Evolutionary conservation across 176 grass and related monocot genomes (phyloP).

Genomic region (Ampelocalamus luodianensis): DNA sequence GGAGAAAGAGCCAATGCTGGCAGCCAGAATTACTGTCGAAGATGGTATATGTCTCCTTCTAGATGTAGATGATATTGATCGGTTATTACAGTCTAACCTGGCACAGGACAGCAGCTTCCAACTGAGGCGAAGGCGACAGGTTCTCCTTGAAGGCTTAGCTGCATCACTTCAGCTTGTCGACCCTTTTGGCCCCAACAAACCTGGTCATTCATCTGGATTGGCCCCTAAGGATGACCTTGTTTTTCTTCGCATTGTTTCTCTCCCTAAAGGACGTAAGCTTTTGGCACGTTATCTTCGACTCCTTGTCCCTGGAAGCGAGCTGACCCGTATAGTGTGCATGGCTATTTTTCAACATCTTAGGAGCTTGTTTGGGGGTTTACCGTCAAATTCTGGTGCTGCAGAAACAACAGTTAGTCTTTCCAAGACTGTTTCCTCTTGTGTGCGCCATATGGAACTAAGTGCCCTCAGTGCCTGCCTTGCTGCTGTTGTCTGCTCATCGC

Average conservation of each 20-base stretch:
- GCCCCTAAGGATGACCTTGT: slow-evolving; percentile 77
- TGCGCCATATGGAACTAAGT: slow-evolving; percentile 81
- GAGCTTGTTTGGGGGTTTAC: slow-evolving; percentile 82
- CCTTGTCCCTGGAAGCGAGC: slow-evolving; percentile 80
- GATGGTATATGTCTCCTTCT: slow-evolving; percentile 81
- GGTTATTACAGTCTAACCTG: slow-evolving; percentile 71
- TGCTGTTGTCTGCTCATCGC: slow-evolving; percentile 82
- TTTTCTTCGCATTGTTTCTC: slow-evolving; percentile 84
- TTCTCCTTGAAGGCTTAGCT: slow-evolving; percentile 91
- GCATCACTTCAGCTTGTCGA: slow-evolving; percentile 93
- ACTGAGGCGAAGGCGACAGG: slow-evolving; percentile 68
- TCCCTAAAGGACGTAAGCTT: slow-evolving; percentile 87
- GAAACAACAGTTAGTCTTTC: slow-evolving; percentile 69
- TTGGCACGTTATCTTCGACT: slow-evolving; percentile 77
- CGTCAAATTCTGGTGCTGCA: slow-evolving; percentile 63
- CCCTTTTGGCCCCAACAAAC: slow-evolving; percentile 80
- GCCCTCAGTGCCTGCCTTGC: slow-evolving; percentile 91
- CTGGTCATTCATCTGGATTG: slow-evolving; percentile 67
- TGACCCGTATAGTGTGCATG: slow-evolving; percentile 88
- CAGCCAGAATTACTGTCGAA: slow-evolving; percentile 94
- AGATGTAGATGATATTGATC: slow-evolving; percentile 88
- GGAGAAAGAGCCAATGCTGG: slow-evolving; percentile 87
- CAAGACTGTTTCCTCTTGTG: slow-evolving; percentile 72
- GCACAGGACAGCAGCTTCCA: slow-evolving; percentile 79
- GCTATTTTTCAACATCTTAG: slow-evolving; percentile 84